Base-by-base conservation (phyloP, 768 basidiomycete genomes). In the Mycena maculata region DNA sequence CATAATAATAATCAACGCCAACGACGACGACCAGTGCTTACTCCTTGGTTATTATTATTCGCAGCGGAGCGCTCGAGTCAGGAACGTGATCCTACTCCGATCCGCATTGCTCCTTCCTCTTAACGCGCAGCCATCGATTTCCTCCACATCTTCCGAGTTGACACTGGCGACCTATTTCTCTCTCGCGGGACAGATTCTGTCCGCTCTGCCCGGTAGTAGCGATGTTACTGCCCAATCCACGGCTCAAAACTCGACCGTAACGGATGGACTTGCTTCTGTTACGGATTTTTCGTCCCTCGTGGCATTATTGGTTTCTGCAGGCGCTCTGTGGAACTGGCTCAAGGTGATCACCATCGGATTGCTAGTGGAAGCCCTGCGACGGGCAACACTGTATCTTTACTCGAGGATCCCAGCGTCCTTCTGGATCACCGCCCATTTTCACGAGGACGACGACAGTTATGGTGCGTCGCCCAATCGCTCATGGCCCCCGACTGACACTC, bases 311-410 rank as follows among this genome's bases (percentile, higher is more conserved):
- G 76, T 87, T 63, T 88, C 88, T 0, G 80, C 83, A 53, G 79
- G 84, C 16, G 88, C 86, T 13, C 72, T 90, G 25, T 77, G 81
- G 15, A 89, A 92, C 71, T 90, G 90, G 87, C 62, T 87, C 12
- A 86, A 90, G 70, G 79, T 93, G 57, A 4, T 91, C 57, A 73
- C 88, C 27, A 75, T 92, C 38, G 91, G 92, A 50, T 86, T 87
- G 18, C 67, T 85, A 31, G 73, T 93, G 45, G 92, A 92, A 72
- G 83, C 81, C 0, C 80, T 80, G 36, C 86, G 91, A 12, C 85
- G 90, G 7, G 27, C 83, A 15, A 75, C 80, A 3, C 76, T 81
- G 28, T 63, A 76, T 4, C 39, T 79, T 4, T 90, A 88, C 79
- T 57, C 75, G 18, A 78, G 76, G 30, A 27, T 86, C 33, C 76